Evolutionary conservation across 2,329 filamentous ascomycete genomes (phyloP).

Genomic region (Colletotrichum chlorophyti): DNA sequence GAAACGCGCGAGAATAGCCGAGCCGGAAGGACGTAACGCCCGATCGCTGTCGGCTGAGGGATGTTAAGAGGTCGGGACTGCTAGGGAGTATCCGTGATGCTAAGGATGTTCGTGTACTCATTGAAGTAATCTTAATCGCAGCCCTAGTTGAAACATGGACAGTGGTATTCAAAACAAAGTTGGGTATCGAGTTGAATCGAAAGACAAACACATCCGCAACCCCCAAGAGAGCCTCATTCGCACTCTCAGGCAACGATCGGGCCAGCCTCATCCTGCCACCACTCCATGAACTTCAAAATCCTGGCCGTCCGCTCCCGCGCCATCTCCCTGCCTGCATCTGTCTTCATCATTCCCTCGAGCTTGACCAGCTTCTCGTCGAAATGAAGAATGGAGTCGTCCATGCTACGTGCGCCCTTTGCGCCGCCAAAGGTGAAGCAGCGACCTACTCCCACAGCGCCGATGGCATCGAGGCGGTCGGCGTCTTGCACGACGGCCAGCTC

Average conservation of each 20-base stretch:
- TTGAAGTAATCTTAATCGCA: not conserved
- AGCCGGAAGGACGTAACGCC: not conserved
- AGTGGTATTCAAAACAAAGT: not conserved
- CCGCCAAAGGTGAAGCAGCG: constrained; percentile 80
- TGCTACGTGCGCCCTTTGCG: constrained; percentile 56
- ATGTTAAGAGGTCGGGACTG: not conserved
- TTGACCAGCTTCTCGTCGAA: constrained; percentile 78
- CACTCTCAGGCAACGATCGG: constrained; percentile 3
- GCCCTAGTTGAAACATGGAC: constrained; percentile 13
- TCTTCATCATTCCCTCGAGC: constrained; percentile 72
- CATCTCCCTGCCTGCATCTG: constrained; percentile 58
- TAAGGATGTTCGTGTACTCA: not conserved
- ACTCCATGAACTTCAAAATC: constrained; percentile 58
- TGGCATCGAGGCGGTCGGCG: constrained; percentile 89
- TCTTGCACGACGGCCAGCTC: constrained; percentile 90
- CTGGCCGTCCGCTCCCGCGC: constrained; percentile 61
- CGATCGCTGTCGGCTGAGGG: not conserved
- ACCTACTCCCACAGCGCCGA: constrained; percentile 85
- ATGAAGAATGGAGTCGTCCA: constrained; percentile 75
- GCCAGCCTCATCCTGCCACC: constrained; percentile 62
- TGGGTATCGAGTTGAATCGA: constrained; percentile 29
- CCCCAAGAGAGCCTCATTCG: not conserved
- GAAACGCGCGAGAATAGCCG: not conserved
- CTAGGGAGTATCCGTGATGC: not conserved
- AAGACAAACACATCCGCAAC: not conserved